Evolutionary conservation across 176 grass and related monocot genomes (phyloP).

Genomic region (maize (Zea mays)): DNA sequence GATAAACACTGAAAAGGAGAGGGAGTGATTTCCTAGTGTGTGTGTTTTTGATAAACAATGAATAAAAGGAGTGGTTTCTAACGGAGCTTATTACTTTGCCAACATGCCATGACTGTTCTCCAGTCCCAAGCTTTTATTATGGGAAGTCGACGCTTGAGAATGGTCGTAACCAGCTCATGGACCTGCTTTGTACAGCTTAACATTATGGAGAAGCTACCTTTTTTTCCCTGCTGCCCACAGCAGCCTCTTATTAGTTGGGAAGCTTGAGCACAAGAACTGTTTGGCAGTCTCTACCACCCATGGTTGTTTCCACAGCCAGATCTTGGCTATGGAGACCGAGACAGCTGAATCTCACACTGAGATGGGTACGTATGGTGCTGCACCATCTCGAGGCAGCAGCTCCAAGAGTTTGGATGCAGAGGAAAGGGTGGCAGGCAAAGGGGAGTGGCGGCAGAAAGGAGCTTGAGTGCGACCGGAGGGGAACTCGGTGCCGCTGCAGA

Average conservation of each 20-base stretch:
- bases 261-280: neutral
- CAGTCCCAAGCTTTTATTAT: neutral
- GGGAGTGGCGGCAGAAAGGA: neutral
- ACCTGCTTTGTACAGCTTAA: no score
- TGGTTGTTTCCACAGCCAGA: neutral
- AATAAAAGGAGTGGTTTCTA: neutral
- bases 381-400: neutral
- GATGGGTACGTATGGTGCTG: neutral
- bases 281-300: neutral
- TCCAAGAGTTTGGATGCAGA: neutral
- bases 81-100: neutral
- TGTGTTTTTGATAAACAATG: no score
- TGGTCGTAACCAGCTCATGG: neutral
- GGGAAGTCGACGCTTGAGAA: neutral
- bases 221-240: neutral
- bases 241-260: neutral
- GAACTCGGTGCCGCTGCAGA: neutral
- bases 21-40: no score
- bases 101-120: slow-evolving; percentile 4
- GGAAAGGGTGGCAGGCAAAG: neutral
- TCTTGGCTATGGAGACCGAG: no score
- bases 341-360: neutral
- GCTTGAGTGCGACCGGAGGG: no score
- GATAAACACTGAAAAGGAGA: no score
- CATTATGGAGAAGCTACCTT: no score